Evolutionary conservation across 2,329 filamentous ascomycete genomes (phyloP), one percentile per base, ranked within the genome.

Genomic region (Aspergillus ochraceoroseus): DNA sequence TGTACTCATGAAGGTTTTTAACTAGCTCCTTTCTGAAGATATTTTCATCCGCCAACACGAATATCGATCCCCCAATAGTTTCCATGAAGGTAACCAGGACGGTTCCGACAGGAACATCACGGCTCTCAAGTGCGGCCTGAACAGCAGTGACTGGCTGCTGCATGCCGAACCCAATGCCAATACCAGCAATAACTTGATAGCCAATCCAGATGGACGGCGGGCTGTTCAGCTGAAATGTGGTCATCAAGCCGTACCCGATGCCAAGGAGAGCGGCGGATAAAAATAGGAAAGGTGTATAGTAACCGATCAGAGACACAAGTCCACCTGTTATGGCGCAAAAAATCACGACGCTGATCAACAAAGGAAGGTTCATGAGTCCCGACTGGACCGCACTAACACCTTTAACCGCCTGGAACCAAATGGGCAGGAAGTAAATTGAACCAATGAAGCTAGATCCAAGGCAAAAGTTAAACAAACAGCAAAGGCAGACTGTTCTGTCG

Each of bases 401-500:
- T 5, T 41, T 25, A 2, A 46, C 27, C 9, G 25, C 22, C 27
- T 48, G 46, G 30, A 48, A 48, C 29, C 38, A 48, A 34, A 43
- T 25, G 5, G 46, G 43, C 9, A 48, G 36, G 34, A 46, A 46
- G 28, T 46, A 48, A 12, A 38, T 13, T 12, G 32, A 12, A 11
- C 43, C 31, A 12, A 32, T 38, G 19, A 33, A 35, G n/a, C 20
- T 9, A 20, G 17, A 14, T 5, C 13, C 27, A n/a, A 29, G 15
- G 23, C 26, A 35, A 25, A 41, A 41, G 8, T 18, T 20, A 12
- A 22, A 41, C 62, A 7, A 56, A 41, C 3, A 73, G 57, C 3
- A 59, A 53, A 29, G 65, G 55, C 20, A 22, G 5, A 38, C 32
- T 20, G 15, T 37, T 15, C 32, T 31, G 5, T 41, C 15, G 2